Conservation (phyloP, 495 filamentous ascomycete genomes). For the Cetradonia linearis region DNA sequence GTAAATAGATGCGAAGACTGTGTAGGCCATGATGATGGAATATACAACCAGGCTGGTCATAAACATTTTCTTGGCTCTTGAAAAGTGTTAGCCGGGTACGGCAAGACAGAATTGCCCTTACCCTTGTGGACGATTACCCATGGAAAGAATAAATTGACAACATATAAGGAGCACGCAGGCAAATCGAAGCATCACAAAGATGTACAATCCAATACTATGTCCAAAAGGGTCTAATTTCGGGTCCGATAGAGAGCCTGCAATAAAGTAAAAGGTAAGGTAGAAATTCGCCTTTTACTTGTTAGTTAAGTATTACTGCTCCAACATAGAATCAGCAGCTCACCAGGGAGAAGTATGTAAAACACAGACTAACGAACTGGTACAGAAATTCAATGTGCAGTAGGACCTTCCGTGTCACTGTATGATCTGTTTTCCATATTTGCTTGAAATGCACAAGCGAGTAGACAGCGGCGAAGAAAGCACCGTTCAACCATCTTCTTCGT, state of each 20-base stretch:
- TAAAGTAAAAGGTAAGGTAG: slow-evolving; percentile 97
- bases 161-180: slow-evolving; percentile 76
- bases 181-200: slow-evolving; percentile 82
- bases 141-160: slow-evolving; percentile 94
- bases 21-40: slow-evolving; percentile 91
- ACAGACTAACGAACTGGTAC: slow-evolving; percentile 80
- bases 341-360: slow-evolving; percentile 96
- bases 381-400: slow-evolving; percentile 91
- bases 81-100: slow-evolving; percentile 10
- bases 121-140: slow-evolving; percentile 97
- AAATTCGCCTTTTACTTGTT: slow-evolving; percentile 64
- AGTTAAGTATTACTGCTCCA: slow-evolving; percentile 1
- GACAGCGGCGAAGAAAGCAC: slow-evolving; percentile 96
- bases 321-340: slow-evolving; percentile 31
- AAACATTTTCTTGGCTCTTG: slow-evolving; percentile 78
- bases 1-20: slow-evolving; percentile 74
- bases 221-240: slow-evolving; percentile 78
- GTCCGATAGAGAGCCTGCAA: slow-evolving; percentile 87
- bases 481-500: slow-evolving; percentile 92
- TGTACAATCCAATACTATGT: slow-evolving; percentile 66
- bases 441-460: slow-evolving; percentile 92
- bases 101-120: slow-evolving; percentile 27
- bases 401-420: slow-evolving; percentile 78
- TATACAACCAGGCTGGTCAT: slow-evolving; percentile 78
- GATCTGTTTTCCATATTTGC: slow-evolving; percentile 91